Evolutionary conservation across 345 rosid genomes (phyloP), one percentile per base, ranked within the genome.

Genomic region (Rhodamnia rubescens): DNA sequence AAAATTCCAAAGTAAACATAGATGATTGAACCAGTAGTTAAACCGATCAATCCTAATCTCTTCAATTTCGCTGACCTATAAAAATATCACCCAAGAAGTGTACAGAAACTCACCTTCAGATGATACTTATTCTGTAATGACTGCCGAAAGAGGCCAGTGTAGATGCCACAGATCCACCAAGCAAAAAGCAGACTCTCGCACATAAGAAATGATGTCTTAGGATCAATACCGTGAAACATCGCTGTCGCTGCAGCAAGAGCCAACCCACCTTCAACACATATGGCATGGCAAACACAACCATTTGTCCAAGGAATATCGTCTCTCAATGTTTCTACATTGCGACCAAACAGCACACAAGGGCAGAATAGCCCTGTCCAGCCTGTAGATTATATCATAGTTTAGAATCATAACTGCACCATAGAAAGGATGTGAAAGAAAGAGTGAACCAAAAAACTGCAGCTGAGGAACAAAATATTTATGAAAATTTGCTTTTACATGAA

Each of bases 101-200:
- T 64, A 29, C 56, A 9, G 75, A 81, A n/a, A 81, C 40, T n/a
- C 83, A 92, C 99, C 98, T 94, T 95, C 85, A 97, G 98, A 86
- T 97, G 98, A 86, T 97, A 97, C 53, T 93, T 95, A 89, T 91
- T 95, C 89, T 97, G 99, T 80, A 97, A 84, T 40, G 95, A 90
- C 85, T 94, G 94, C 14, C 98, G 95, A 86, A 95, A 91, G 85
- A 94, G 85, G 54, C 97, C 98, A 53, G 94, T 92, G 85, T 95
- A 94, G 86, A 95, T 95, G 54, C 95, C 97, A 87, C 98, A 94
- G 91, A 95, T 92, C 97, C 96, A 94, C 98, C 98, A 97, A 54
- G 95, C 91, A 84, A 94, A 97, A 59, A 95, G 88, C 86, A 95
- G 90, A 85, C 94, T 90, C 91, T 95, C 96, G 5, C 95, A 89